Percentiles rank a stretch among this genome's conserved stretches.
Conservation (phyloP, 257 asterid species). For the Cinchona pubescens region DNA sequence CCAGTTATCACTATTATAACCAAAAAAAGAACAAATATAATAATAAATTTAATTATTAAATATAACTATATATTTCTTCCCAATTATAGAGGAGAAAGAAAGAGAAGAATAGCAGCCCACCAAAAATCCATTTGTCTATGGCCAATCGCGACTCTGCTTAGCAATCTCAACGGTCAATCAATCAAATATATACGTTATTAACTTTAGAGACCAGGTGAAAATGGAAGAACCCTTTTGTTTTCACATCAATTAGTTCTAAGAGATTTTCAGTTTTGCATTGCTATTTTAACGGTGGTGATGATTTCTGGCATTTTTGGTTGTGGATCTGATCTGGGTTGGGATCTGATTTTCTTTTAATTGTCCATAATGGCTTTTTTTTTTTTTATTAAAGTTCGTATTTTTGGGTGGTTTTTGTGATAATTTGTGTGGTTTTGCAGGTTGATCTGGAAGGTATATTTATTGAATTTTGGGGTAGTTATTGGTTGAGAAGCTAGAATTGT, state of each 20-base stretch:
- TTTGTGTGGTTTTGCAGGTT: constrained; percentile 52
- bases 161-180: constrained; percentile 19
- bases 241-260: neutral
- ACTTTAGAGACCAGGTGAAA: constrained; percentile 20
- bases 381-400: constrained; percentile 2
- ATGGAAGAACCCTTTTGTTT: constrained; percentile 11
- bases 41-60: too few species aligned
- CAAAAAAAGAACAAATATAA: too few species aligned
- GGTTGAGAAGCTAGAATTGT: constrained; percentile 17
- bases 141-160: constrained; percentile 14
- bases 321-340: constrained; percentile 71
- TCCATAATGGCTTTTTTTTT: too few species aligned
- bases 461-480: constrained; percentile 22
- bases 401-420: constrained; percentile 18
- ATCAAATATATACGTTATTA: neutral
- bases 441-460: constrained; percentile 41
- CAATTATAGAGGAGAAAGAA: neutral
- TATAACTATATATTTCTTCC: neutral
- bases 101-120: constrained; percentile 12
- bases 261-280: constrained; percentile 16
- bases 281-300: neutral
- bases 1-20: too few species aligned
- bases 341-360: constrained; percentile 20
- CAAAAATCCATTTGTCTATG: constrained; percentile 14
- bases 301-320: constrained; percentile 14